Percentiles rank a stretch among this genome's conserved stretches.
Conservation (phyloP, 2,329 filamentous ascomycete species). For the Botrytis cinerea region DNA sequence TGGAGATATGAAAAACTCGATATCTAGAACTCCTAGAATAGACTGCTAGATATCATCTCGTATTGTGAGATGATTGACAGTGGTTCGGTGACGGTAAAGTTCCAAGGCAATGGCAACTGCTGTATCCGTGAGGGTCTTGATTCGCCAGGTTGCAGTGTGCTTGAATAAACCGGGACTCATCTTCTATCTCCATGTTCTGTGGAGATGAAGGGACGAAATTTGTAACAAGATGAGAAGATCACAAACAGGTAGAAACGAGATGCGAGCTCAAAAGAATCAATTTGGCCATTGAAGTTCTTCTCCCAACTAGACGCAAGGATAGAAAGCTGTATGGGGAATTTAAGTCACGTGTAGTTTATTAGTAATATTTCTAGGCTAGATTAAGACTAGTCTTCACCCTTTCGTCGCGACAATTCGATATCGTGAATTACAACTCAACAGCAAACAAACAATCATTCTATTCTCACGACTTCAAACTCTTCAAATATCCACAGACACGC, state of each 20-base stretch:
- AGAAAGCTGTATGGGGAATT: not conserved
- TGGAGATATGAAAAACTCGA: not conserved
- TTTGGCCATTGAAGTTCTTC: not conserved
- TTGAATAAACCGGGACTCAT: not conserved
- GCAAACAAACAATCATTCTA: not conserved
- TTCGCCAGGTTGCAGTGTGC: not conserved
- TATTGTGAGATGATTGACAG: not conserved
- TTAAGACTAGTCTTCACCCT: not conserved
- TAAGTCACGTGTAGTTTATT: not conserved
- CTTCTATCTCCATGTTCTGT: not conserved
- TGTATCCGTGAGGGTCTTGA: not conserved
- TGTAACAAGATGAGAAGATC: not conserved
- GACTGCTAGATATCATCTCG: not conserved
- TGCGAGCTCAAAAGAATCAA: not conserved
- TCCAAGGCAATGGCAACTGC: not conserved
- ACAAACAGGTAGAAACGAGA: not conserved
- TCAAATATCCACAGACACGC: not conserved
- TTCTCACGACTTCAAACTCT: not conserved
- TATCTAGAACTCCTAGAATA: not conserved
- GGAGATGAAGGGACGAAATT: not conserved
- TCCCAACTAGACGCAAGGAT: not conserved
- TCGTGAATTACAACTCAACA: not conserved
- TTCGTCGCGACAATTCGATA: not conserved
- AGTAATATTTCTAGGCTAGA: not conserved
- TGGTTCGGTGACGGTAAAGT: not conserved